A percentile compares a stretch with the other conserved stretches of the same genome.
Evolutionary conservation across 179 eudicot species (phyloP).

Genomic region (Monotropa hypopitys): DNA sequence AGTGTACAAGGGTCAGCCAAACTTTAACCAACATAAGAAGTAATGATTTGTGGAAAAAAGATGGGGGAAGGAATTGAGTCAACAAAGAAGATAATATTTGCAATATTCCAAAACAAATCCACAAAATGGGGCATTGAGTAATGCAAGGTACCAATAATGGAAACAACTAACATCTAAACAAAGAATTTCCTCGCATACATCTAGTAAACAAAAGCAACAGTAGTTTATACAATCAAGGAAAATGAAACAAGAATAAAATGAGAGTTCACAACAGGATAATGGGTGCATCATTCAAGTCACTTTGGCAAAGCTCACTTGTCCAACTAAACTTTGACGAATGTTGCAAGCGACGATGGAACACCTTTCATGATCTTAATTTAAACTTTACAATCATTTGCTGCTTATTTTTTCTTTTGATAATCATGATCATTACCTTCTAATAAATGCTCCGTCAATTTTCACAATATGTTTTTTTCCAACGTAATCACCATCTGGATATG

Average conservation of each 20-base stretch:
- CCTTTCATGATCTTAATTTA: background rate
- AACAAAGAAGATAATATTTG: background rate
- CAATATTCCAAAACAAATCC: background rate
- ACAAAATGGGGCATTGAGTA: background rate
- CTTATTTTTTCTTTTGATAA: no score
- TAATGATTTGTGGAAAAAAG: background rate
- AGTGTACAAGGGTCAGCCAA: slow-evolving; percentile 1
- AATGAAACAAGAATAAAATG: background rate
- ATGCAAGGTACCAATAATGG: background rate
- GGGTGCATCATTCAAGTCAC: background rate
- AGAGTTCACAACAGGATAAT: background rate
- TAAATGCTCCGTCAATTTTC: background rate
- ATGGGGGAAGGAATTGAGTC: background rate
- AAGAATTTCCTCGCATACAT: background rate
- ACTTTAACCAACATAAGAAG: background rate
- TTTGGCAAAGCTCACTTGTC: background rate
- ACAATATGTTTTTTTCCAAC: background rate
- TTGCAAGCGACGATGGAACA: no score
- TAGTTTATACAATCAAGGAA: background rate
- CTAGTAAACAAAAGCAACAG: background rate
- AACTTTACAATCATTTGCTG: background rate
- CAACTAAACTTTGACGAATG: background rate
- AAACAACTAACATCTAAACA: background rate
- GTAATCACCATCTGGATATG: background rate
- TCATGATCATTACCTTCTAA: background rate